Conservation (phyloP, 768 basidiomycete species). For the Gloeostereum incarnatum region DNA sequence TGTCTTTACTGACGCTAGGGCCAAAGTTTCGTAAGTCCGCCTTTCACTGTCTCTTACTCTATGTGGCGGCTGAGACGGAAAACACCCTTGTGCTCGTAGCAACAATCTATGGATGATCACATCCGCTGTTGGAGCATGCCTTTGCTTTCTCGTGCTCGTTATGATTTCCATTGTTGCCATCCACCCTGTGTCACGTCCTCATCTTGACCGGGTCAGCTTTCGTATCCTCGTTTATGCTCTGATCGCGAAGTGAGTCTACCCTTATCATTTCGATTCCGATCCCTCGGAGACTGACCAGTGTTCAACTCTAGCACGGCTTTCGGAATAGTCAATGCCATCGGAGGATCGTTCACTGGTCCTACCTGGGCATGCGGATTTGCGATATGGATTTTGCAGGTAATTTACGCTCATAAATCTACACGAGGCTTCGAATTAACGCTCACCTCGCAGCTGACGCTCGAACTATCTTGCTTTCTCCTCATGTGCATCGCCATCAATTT, state of each 20-base stretch:
- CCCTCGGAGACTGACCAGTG: too few relatives aligned
- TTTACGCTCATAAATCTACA: background rate
- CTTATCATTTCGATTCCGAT: too few relatives aligned
- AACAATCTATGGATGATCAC: conserved; percentile 6
- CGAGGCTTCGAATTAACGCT: background rate
- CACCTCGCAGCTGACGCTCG: conserved; percentile 9
- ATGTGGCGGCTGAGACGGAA: too few relatives aligned
- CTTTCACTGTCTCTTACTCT: too few relatives aligned
- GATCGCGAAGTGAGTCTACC: conserved; percentile 15
- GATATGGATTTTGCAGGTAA: conserved; percentile 13
- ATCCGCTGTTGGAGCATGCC: conserved; percentile 9
- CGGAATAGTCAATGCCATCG: conserved; percentile 11
- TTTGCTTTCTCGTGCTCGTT: conserved; percentile 11
- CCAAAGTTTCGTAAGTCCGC: too few relatives aligned
- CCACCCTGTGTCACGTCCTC: conserved; percentile 6
- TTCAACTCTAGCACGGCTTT: conserved; percentile 15
- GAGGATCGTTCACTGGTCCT: conserved; percentile 9
- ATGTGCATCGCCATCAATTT: conserved; percentile 15
- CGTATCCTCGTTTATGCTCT: conserved; percentile 12
- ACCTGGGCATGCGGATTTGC: conserved; percentile 12
- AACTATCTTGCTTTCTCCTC: conserved; percentile 14
- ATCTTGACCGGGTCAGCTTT: conserved; percentile 15
- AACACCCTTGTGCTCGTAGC: too few relatives aligned
- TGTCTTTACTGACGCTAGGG: too few relatives aligned
- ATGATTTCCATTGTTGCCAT: conserved; percentile 7